These are phyloP conservation scores for Skeletonema grethae DNA, from an alignment of 108 stramenopile species.

Conservation along the genomic window DNA sequence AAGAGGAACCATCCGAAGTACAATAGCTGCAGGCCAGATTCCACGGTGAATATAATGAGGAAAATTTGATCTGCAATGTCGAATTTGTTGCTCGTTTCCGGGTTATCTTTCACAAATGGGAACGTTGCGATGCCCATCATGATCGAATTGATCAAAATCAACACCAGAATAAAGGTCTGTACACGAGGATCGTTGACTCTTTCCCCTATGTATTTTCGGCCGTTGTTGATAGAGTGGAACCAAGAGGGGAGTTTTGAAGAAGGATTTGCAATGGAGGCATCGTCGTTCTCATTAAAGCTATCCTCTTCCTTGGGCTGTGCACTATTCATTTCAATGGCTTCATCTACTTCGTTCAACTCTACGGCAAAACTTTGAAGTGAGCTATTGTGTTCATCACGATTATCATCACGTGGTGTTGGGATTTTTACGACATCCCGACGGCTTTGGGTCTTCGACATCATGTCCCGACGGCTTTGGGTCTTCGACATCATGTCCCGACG, in stretches of 20 bases:
- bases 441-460: neutral
- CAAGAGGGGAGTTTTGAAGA: neutral
- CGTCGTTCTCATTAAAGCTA: conserved; percentile 12
- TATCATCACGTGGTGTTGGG: neutral
- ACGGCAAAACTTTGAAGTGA: neutral
- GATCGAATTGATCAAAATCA: conserved; percentile 69
- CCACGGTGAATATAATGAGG: conserved; percentile 72
- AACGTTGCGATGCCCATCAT: conserved; percentile 85
- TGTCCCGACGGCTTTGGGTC: neutral
- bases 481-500: no score
- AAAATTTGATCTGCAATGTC: conserved; percentile 55
- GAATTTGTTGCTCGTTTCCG: conserved; percentile 34
- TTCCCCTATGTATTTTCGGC: conserved; percentile 35
- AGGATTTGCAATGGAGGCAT: neutral
- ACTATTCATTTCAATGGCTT: neutral
- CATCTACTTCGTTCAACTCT: neutral
- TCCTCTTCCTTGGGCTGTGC: neutral
- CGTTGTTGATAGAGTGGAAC: conserved; percentile 9
- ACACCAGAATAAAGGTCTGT: conserved; percentile 54
- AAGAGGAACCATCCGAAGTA: conserved; percentile 59
- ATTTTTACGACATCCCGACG: neutral
- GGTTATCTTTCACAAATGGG: conserved; percentile 52
- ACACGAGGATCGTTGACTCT: conserved; percentile 60
- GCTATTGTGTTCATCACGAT: neutral
- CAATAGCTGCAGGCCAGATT: conserved; percentile 62